Evolutionary conservation across 2,329 filamentous ascomycete genomes (phyloP).

Genomic region (Colletotrichum brevisporum): DNA sequence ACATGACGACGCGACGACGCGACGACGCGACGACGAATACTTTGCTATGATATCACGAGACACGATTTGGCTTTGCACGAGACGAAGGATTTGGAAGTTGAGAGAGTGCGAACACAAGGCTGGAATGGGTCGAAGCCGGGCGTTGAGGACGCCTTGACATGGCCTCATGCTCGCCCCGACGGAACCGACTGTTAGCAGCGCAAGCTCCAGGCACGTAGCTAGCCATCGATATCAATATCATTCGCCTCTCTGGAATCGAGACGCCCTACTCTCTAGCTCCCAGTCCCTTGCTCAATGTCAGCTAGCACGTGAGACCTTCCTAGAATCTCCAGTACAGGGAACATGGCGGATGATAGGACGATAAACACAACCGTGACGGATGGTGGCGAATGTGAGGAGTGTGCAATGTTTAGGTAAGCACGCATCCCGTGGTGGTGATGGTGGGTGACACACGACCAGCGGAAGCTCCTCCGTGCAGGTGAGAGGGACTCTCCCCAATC

Average conservation of each 20-base stretch:
- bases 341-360: no score
- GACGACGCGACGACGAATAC: neutral
- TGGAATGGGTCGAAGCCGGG: neutral
- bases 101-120: neutral
- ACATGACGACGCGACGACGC: neutral
- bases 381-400: neutral
- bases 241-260: neutral
- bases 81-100: neutral
- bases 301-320: no score
- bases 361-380: no score
- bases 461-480: constrained; percentile 10
- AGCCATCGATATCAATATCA: fast-evolving
- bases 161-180: no score
- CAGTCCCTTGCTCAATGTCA: no score
- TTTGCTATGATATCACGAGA: neutral
- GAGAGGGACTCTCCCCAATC: neutral
- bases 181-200: neutral
- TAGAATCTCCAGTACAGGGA: no score
- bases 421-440: neutral
- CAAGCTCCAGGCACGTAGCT: neutral
- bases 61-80: neutral
- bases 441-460: constrained; percentile 1
- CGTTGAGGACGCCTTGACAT: neutral
- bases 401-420: neutral
- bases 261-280: neutral